Evolutionary conservation across 2,329 filamentous ascomycete genomes (phyloP).

Genomic region (Epichloe sp.): DNA sequence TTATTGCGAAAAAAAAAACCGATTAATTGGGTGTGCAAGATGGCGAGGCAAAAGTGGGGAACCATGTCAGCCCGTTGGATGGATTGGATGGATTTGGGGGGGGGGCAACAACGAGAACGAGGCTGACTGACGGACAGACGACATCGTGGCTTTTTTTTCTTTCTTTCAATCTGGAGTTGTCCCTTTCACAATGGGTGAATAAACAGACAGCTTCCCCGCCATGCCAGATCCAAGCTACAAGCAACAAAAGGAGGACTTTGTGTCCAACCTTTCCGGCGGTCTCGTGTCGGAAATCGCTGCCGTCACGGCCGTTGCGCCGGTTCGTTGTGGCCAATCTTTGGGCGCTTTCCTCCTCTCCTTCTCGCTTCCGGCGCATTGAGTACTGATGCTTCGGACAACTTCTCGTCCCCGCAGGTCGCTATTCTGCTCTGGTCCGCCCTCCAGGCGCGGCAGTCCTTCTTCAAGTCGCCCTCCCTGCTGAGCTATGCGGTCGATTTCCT

Average conservation of each 20-base stretch:
- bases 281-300: slow-evolving; percentile 74
- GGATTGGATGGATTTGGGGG: no score
- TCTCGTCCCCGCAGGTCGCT: slow-evolving; percentile 44
- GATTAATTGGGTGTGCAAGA: no score
- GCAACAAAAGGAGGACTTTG: slow-evolving; percentile 85
- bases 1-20: no score
- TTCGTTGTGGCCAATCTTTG: slow-evolving; percentile 26
- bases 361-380: not conserved
- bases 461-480: slow-evolving; percentile 57
- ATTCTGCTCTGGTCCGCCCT: slow-evolving; percentile 80
- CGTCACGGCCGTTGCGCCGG: slow-evolving; percentile 74
- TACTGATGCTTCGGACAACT: not conserved
- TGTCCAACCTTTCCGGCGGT: slow-evolving; percentile 80
- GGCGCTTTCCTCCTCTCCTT: not conserved
- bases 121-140: no score
- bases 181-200: not conserved
- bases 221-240: slow-evolving; percentile 56
- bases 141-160: no score
- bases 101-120: no score
- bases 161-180: no score
- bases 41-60: no score
- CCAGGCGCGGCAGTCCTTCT: slow-evolving; percentile 73
- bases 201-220: slow-evolving; percentile 5
- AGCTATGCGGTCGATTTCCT: slow-evolving; percentile 70
- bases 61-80: no score